Conservation (phyloP, 83 land plant genomes). For the Isoetes engelmannii region DNA sequence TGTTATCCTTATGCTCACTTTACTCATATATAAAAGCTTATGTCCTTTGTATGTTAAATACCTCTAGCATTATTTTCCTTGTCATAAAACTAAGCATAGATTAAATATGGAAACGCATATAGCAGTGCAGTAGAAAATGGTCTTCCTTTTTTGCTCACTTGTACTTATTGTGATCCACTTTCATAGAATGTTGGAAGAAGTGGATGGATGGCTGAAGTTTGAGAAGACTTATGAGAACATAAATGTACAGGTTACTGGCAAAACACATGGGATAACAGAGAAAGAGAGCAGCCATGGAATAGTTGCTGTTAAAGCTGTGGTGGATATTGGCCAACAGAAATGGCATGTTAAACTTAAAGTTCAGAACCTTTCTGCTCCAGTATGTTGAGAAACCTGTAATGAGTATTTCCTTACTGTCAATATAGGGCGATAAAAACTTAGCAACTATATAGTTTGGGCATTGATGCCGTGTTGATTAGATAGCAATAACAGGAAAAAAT, state of each 20-base stretch:
- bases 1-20: neutral
- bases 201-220: constrained; percentile 63
- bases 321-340: constrained; percentile 58
- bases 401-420: neutral
- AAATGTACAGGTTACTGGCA: constrained; percentile 69
- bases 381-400: constrained; percentile 18
- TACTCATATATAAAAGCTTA: neutral
- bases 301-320: constrained; percentile 69
- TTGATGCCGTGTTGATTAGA: no score
- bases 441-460: no score
- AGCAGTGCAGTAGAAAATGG: neutral
- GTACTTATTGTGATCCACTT: no score
- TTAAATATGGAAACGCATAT: neutral
- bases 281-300: constrained; percentile 65
- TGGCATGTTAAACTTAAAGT: constrained; percentile 87
- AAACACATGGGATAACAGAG: constrained; percentile 17
- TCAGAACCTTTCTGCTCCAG: constrained; percentile 75
- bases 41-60: neutral
- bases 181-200: constrained; percentile 71
- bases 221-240: constrained; percentile 61
- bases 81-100: neutral
- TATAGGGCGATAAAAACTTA: neutral
- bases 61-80: neutral
- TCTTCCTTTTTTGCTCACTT: no score
- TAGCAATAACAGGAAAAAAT: no score